Evolutionary conservation across 1,284 basidiomycete species (phyloP), one percentile per base, ranked within the genome.

Genomic region (Ceratobasidium sp.): DNA sequence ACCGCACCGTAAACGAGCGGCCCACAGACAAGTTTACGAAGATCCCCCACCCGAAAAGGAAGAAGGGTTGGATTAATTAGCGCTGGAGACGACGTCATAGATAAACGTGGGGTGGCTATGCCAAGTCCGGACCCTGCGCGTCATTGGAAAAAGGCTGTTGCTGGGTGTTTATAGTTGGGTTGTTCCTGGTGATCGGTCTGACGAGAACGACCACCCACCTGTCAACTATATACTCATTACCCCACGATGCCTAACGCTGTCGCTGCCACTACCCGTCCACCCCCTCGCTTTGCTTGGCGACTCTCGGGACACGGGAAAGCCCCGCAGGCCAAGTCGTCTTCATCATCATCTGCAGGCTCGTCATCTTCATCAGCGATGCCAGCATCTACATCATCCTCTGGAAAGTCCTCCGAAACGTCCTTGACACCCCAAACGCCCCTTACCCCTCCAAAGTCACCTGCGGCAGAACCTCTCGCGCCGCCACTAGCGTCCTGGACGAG

Each of bases 351-450:
- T 59, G 38, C 35, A 18, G 38, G 44, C n/a, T 44, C 57, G 14
- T 59, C 57, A 5, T 59, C 57, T 7, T 59, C 57, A 41, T 59
- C 57, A 11, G 61, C 44, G 23, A 63, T 63, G 61, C 46, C 61
- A 14, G 30, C 61, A 13, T 63, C 50, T 26, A 49, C 63, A 26
- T 38, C 63, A 26, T 43, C 47, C 47, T 66, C 63, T 11, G 47
- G 63, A 30, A 49, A 44, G 9, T 52, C 47, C 1, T 52, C 62
- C n/a, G 30, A 38, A 9, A 13, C n/a, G 11, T 50, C 49, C 49
- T n/a, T 26, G 11, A 23, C 49, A 50, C 21, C 21, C 2, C n/a
- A 50, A n/a, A 43, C 57, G 52, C 30, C 52, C 26, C 9, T 7
- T 18, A 54, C n/a, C 26, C 52, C 52, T 1, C 9, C 52, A 6